Percentiles rank a stretch among this genome's conserved stretches.
Conservation (phyloP, 257 asterid species). For the Solanum clarkiae region DNA sequence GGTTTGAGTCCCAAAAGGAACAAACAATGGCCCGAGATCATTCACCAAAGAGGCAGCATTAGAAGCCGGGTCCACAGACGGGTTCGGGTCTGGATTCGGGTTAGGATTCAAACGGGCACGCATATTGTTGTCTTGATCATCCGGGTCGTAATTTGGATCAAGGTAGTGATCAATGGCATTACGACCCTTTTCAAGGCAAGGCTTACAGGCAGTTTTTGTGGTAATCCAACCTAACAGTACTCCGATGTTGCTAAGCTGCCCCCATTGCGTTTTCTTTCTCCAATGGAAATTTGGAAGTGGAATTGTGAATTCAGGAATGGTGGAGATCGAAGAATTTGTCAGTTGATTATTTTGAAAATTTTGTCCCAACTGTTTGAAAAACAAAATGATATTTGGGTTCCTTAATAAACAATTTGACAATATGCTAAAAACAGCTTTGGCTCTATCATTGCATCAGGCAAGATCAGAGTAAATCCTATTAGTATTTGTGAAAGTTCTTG, state of each 20-base stretch:
- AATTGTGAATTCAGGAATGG: not conserved
- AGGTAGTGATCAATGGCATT: constrained; percentile 76
- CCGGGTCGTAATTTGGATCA: constrained; percentile 87
- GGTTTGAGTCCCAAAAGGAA: not conserved
- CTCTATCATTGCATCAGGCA: too few relatives aligned
- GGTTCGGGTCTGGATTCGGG: constrained; percentile 21
- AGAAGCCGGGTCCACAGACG: constrained; percentile 1
- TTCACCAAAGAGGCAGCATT: constrained; percentile 18
- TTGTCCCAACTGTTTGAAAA: not conserved
- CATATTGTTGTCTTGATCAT: constrained; percentile 27
- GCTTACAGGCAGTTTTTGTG: constrained; percentile 77
- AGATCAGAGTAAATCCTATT: too few relatives aligned
- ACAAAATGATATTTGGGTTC: not conserved
- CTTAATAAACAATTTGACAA: not conserved
- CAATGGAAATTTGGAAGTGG: not conserved
- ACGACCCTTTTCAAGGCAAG: constrained; percentile 89
- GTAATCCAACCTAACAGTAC: constrained; percentile 78
- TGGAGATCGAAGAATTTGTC: not conserved
- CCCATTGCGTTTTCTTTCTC: not conserved
- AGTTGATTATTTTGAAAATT: not conserved
- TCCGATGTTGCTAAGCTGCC: constrained; percentile 59
- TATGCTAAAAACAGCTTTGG: too few relatives aligned
- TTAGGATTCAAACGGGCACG: constrained; percentile 52
- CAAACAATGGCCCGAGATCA: constrained; percentile 6
- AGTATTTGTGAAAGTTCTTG: too few relatives aligned